Evolutionary conservation across 2,329 filamentous ascomycete species (phyloP).

Genomic region (Aureobasidium lini): DNA sequence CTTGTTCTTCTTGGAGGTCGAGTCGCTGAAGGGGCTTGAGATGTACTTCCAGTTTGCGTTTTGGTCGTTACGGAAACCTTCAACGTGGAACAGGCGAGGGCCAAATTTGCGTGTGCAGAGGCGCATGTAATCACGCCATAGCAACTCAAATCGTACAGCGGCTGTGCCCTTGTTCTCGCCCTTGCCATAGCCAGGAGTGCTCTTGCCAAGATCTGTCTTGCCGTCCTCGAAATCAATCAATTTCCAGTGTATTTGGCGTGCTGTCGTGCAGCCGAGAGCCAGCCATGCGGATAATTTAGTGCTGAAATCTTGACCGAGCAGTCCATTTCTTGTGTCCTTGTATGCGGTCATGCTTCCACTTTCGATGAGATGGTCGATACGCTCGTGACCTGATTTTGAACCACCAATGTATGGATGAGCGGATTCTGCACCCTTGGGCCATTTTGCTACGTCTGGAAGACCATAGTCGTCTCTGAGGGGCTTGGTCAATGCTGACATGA

Average conservation of each 20-base stretch:
- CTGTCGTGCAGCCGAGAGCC: constrained; percentile 63
- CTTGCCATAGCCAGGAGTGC: constrained; percentile 50
- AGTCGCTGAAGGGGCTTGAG: constrained; percentile 24
- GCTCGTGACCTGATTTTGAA: constrained; percentile 51
- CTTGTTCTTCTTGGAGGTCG: constrained; percentile 33
- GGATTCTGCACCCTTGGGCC: constrained; percentile 47
- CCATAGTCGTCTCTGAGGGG: constrained; percentile 48
- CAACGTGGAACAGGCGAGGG: constrained; percentile 53
- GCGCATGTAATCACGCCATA: constrained; percentile 78
- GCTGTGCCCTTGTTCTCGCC: constrained; percentile 67
- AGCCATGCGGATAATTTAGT: constrained; percentile 71
- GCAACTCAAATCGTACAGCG: constrained; percentile 61
- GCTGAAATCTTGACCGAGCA: constrained; percentile 63
- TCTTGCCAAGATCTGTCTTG: constrained; percentile 28
- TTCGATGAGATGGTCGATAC: constrained; percentile 54
- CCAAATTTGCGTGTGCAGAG: constrained; percentile 66
- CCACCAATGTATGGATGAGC: constrained; percentile 64
- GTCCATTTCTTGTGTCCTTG: constrained; percentile 63
- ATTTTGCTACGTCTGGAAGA: constrained; percentile 45
- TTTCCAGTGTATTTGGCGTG: constrained; percentile 63
- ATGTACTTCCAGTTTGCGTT: constrained; percentile 28
- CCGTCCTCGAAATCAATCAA: constrained; percentile 65
- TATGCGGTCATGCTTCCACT: constrained; percentile 57
- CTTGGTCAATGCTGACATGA: constrained; percentile 49
- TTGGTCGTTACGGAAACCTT: constrained; percentile 52